A percentile compares a stretch with the other conserved stretches of the same genome.
Evolutionary conservation across 2,329 filamentous ascomycete species (phyloP).

Genomic region (Xylaria sp.): DNA sequence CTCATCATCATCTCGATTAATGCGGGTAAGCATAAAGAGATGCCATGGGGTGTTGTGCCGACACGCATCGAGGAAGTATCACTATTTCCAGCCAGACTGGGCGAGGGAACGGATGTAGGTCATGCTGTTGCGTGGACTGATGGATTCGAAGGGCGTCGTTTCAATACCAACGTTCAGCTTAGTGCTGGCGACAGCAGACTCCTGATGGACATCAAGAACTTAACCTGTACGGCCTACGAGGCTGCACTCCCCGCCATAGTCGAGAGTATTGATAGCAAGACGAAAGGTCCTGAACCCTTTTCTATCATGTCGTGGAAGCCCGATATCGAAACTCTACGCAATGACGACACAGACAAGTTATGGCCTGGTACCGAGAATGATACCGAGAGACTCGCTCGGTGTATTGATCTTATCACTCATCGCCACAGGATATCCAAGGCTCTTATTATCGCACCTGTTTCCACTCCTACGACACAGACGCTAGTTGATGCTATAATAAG

Average conservation of each 20-base stretch:
- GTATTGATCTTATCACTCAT: slow-evolving; percentile 26
- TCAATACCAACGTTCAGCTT: slow-evolving; percentile 34
- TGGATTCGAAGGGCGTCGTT: slow-evolving; percentile 32
- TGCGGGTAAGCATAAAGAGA: slow-evolving; percentile 44
- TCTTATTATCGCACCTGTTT: slow-evolving; percentile 14
- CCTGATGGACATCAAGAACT: slow-evolving; percentile 33
- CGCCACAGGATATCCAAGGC: slow-evolving; percentile 22
- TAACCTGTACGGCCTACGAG: slow-evolving; percentile 30
- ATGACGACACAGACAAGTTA: slow-evolving; percentile 8
- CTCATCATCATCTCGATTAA: slow-evolving; percentile 49
- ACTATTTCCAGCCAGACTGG: slow-evolving; percentile 13
- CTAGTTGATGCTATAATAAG: slow-evolving; percentile 13
- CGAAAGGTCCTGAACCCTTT: slow-evolving; percentile 15
- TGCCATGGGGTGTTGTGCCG: slow-evolving; percentile 50
- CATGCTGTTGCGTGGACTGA: slow-evolving; percentile 41
- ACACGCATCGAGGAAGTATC: slow-evolving; percentile 30
- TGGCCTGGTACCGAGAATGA: slow-evolving; percentile 2
- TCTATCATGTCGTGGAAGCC: slow-evolving; percentile 32
- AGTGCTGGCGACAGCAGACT: slow-evolving; percentile 4
- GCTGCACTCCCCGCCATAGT: slow-evolving; percentile 28
- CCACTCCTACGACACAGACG: not conserved
- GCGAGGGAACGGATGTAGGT: slow-evolving; percentile 13
- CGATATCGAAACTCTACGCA: slow-evolving; percentile 21
- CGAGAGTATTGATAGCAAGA: not conserved
- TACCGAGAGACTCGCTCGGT: slow-evolving; percentile 11